Evolutionary conservation across 2,329 filamentous ascomycete genomes (phyloP), one percentile per base, ranked within the genome.

Genomic region (Colletotrichum phormii): DNA sequence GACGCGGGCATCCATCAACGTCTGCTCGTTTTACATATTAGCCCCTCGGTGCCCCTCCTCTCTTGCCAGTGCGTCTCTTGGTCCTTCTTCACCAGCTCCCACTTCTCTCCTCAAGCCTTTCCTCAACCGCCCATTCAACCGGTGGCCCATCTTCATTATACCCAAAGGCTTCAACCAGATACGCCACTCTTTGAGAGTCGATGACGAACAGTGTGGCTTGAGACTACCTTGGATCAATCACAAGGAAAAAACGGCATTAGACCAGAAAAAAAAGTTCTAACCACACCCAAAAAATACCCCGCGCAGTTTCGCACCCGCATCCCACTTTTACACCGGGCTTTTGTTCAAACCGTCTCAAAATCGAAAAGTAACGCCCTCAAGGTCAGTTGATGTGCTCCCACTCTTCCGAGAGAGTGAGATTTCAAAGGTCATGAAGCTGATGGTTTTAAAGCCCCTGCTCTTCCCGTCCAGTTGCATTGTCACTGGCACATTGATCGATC

Each of bases 171-270:
- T 26, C 35, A 24, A 57, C 11, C 62, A 59, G 15, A 53, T 49
- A 26, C 59, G 70, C 65, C 66, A 69, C 70, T 61, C 33, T 22
- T 55, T n/a, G 18, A 46, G 26, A 72, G 70, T 69, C 60, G 59
- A 72, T 72, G 70, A 72, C 70, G 59, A 64, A 72, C n/a, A 70
- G 42, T 70, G 70, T 72, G 70, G 70, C 70, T 72, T 72, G 59
- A 69, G 35, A 5, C 65, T 53, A 54, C 35, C 35, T 33, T 65
- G 53, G 63, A 46, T 33, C 24, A 60, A 64, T 70, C 70, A 70
- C 70, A 69, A 72, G 65, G 53, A 57, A 53, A 54, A 59, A 46
- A 26, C 37, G 26, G n/a, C 29, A 42, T 61, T 59, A 22, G 24
- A 60, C 15, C 15, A 24, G 22, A 24, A 54, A 51, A 57, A 69